Evolutionary conservation across 495 filamentous ascomycete genomes (phyloP).

Genomic region (Hypomontagnella submonticulosa): DNA sequence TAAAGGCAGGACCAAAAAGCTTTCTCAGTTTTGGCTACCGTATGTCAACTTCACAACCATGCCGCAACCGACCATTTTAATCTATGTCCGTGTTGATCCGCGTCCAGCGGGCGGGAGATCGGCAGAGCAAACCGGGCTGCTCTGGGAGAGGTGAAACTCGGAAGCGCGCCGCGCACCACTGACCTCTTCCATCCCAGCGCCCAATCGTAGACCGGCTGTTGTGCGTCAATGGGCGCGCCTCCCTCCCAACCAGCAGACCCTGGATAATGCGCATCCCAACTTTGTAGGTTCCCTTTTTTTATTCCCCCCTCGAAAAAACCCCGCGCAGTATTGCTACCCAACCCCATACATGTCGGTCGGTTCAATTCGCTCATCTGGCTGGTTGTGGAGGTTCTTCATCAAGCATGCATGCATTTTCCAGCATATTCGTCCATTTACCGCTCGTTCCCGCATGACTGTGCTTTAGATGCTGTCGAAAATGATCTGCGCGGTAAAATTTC

Average conservation of each 20-base stretch:
- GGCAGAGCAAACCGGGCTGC: constrained; percentile 34
- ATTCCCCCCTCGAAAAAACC: constrained; percentile 24
- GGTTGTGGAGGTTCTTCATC: constrained; percentile 71
- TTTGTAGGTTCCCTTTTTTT: constrained; percentile 25
- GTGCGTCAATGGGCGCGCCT: constrained; percentile 32
- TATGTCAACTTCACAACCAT: constrained; percentile 29
- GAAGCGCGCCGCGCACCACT: constrained; percentile 27
- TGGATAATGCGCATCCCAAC: constrained; percentile 31
- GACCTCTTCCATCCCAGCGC: constrained; percentile 27
- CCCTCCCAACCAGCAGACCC: constrained; percentile 33
- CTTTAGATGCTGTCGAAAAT: constrained; percentile 98
- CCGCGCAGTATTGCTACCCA: constrained; percentile 46
- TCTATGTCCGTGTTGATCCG: constrained; percentile 19
- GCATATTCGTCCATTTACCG: constrained; percentile 98
- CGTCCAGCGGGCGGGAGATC: constrained; percentile 41
- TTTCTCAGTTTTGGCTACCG: constrained; percentile 17
- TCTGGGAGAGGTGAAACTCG: constrained; percentile 33
- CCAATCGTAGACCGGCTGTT: constrained; percentile 33
- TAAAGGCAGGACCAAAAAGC: constrained; percentile 15
- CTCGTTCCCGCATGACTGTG: constrained; percentile 97
- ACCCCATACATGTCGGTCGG: constrained; percentile 24
- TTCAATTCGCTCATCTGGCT: constrained; percentile 45
- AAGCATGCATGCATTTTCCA: constrained; percentile 97
- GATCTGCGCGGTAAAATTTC: constrained; percentile 97
- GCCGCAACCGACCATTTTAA: constrained; percentile 18